Conservation (phyloP, 257 asterid genomes). For the Sherardia arvensis region DNA sequence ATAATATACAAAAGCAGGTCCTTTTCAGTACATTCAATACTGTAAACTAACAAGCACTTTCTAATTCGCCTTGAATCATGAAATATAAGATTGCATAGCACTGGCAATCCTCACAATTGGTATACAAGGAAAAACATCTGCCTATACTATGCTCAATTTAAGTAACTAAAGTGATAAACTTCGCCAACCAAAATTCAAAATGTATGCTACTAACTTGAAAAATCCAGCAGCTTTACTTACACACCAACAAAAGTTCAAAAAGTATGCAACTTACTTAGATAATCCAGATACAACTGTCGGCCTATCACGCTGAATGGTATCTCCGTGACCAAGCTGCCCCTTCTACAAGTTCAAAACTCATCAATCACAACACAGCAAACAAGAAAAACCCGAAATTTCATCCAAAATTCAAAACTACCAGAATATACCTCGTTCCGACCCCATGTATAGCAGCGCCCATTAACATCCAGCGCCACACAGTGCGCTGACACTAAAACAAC, state of each 20-base stretch:
- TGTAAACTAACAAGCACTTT: background rate
- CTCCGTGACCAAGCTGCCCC: conserved; percentile 99
- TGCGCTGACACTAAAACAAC: conserved; percentile 69
- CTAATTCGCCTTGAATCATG: background rate
- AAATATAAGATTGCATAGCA: background rate
- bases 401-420: background rate
- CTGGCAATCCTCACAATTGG: background rate
- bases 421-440: conserved; percentile 81
- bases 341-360: conserved; percentile 35
- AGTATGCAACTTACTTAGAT: conserved; percentile 43
- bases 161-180: too few species aligned
- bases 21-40: background rate
- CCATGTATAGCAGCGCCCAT: conserved; percentile 97
- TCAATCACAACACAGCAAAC: background rate
- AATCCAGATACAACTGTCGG: conserved; percentile 78
- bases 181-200: background rate
- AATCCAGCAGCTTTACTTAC: too few species aligned
- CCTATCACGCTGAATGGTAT: conserved; percentile 70
- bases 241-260: background rate
- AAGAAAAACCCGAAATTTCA: background rate
- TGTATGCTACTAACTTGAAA: conserved; percentile 42
- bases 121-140: background rate
- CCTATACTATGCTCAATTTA: background rate
- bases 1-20: background rate
- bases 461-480: conserved; percentile 86